Percentiles rank a stretch among this genome's conserved stretches.
phyloP scores from a whole-genome alignment of 2,329 filamentous ascomycete genomes.

The Cladosporium oxysporum region DNA sequence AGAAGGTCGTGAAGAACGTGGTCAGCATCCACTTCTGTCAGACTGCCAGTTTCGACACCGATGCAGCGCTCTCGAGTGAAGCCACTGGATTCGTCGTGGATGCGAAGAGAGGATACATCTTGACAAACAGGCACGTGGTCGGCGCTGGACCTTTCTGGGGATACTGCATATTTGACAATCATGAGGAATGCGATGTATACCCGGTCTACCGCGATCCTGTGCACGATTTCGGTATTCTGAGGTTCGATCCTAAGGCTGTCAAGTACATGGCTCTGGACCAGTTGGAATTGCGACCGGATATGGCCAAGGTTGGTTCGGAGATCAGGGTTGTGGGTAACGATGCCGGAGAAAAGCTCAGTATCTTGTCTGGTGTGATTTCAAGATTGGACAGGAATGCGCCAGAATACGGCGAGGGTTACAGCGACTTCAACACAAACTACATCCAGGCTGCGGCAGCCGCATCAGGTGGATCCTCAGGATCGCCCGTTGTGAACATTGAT shows the following conservation, averaged over 20 bases:
- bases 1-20: constrained; percentile 89
- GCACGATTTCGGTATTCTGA: constrained; percentile 95
- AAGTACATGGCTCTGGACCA: constrained; percentile 93
- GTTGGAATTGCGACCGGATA: constrained; percentile 78
- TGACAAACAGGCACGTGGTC: constrained; percentile 75
- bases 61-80: constrained; percentile 87
- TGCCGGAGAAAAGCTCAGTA: constrained; percentile 96
- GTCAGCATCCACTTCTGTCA: constrained; percentile 99
- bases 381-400: constrained; percentile 94
- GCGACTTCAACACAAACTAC: constrained; percentile 95
- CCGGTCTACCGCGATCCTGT: constrained; percentile 98
- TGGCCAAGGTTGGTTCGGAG: constrained; percentile 84
- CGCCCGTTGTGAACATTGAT: constrained; percentile 94
- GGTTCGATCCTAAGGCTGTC: constrained; percentile 93
- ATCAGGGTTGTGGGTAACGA: constrained; percentile 98
- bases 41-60: constrained; percentile 97
- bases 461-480: constrained; percentile 96
- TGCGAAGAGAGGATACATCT: constrained; percentile 75
- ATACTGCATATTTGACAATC: constrained; percentile 97
- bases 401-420: constrained; percentile 96
- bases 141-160: constrained; percentile 96
- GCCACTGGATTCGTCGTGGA: constrained; percentile 98
- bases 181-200: constrained; percentile 92
- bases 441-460: constrained; percentile 97
- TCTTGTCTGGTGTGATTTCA: constrained; percentile 95